These are phyloP conservation scores for Cadophora sp. DNA, from an alignment of 2,329 filamentous ascomycete genomes.

Conservation along the genomic window DNA sequence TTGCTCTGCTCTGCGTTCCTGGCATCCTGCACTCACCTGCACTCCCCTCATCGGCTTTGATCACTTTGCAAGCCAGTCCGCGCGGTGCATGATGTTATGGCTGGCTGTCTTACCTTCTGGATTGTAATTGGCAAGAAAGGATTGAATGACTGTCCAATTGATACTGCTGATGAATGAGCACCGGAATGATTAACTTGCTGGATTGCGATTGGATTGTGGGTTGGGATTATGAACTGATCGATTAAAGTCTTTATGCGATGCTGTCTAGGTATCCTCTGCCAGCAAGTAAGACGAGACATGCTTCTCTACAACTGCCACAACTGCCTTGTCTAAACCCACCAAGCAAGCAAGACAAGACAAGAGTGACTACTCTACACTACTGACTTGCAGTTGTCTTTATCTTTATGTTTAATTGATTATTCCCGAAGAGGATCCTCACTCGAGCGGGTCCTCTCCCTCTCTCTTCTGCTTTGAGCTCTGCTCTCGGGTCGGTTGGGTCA, in stretches of 20 bases:
- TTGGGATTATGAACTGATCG: too few relatives aligned
- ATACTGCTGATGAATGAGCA: too few relatives aligned
- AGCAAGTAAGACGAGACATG: slow-evolving; percentile 7
- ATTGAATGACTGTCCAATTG: too few relatives aligned
- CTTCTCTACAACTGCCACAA: not conserved
- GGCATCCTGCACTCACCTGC: too few relatives aligned
- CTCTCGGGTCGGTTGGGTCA: too few relatives aligned
- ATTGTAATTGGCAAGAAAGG: too few relatives aligned
- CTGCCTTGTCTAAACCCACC: not conserved
- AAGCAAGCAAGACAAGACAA: not conserved
- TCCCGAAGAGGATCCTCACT: not conserved
- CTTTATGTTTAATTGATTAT: not conserved
- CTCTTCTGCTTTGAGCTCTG: too few relatives aligned
- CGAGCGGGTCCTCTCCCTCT: not conserved
- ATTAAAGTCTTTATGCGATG: not conserved
- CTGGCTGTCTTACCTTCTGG: too few relatives aligned
- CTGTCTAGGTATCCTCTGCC: not conserved
- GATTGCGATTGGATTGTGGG: not conserved
- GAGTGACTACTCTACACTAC: too few relatives aligned
- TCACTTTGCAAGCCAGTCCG: too few relatives aligned
- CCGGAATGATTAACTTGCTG: not conserved
- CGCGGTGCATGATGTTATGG: too few relatives aligned
- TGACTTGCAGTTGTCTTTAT: not conserved
- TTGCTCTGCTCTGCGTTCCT: not conserved
- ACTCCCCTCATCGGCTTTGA: not conserved